Evolutionary conservation across 768 basidiomycete species (phyloP), one percentile per base, ranked within the genome.

Genomic region (Serendipita sp.): DNA sequence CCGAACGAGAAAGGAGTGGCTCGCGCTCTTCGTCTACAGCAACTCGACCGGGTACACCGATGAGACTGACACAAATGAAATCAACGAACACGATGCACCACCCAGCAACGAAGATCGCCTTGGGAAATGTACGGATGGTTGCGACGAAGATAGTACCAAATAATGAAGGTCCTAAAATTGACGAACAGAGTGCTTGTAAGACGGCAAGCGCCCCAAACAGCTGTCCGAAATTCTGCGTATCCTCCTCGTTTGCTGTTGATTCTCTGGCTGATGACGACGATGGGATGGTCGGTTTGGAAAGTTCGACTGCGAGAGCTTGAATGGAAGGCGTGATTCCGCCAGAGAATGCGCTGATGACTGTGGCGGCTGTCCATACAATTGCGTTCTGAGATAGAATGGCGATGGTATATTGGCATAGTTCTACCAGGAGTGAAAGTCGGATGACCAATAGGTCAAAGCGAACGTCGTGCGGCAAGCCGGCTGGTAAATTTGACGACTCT

Each of bases 121-220:
- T 77, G 2, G 91, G 85, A 68, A 83, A 84, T 7, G 74, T 76
- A 7, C 79, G 81, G 16, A 90, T 88, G 0, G 88, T 93, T 61
- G 75, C 77, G 65, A 80, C 77, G 68, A 84, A 93, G 9, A 87
- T 75, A 17, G 83, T 69, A 3, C 90, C 88, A 67, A 85, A 92
- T 41, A 90, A 33, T 2, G 82, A 73, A 0, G 91, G 90, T 0
- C 85, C 84, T 1, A 91, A 41, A 17, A 92, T 81, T 64, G 83
- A 81, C 28, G 81, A 74, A 69, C 82, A 77, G 9, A 90, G 69
- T 3, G 86, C 82, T 65, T 86, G 81, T 2, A 90, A 66, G 30
- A 93, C 86, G 62, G 84, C 83, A 63, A 93, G 66, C 2, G 83
- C 90, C 13, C 90, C 92, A 68, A 92, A 93, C 17, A 96, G 75